A percentile compares a stretch with the other conserved stretches of the same genome.
Conservation (phyloP, 2,329 filamentous ascomycete species). For the Coniosporium tulheliwenetii region DNA sequence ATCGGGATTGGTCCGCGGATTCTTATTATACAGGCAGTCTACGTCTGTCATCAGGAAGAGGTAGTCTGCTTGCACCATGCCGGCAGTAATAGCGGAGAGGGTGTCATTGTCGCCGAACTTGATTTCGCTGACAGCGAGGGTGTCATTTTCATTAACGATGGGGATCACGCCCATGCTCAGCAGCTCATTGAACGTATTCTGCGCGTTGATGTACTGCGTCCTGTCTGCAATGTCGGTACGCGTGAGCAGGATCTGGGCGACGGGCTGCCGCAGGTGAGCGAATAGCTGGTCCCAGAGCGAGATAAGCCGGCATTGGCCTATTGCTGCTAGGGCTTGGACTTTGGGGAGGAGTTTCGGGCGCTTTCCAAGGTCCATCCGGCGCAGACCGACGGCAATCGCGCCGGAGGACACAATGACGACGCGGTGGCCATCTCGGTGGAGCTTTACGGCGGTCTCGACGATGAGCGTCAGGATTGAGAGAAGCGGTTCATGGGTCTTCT, state of each 20-base stretch:
- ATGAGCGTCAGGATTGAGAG: conserved; percentile 83
- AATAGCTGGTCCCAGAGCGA: conserved; percentile 92
- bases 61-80: conserved; percentile 93
- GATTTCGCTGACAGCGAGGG: conserved; percentile 90
- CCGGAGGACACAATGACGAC: conserved; percentile 96
- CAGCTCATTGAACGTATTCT: conserved; percentile 84
- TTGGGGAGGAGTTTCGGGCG: conserved; percentile 81
- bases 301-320: conserved; percentile 90
- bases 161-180: conserved; percentile 92
- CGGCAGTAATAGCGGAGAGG: conserved; percentile 86
- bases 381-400: conserved; percentile 84
- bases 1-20: conserved; percentile 71
- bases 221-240: conserved; percentile 94
- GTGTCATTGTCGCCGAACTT: conserved; percentile 99
- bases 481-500: conserved; percentile 83
- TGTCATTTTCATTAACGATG: conserved; percentile 98
- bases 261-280: conserved; percentile 69
- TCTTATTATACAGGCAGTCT: conserved; percentile 93
- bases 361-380: conserved; percentile 75
- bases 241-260: conserved; percentile 88
- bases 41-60: conserved; percentile 98
- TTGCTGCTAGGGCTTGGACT: conserved; percentile 85
- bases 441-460: conserved; percentile 79
- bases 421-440: conserved; percentile 80
- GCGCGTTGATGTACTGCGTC: conserved; percentile 88